Evolutionary conservation across 1,284 basidiomycete species (phyloP), one percentile per base, ranked within the genome.

Genomic region (Ganoderma multipileum): DNA sequence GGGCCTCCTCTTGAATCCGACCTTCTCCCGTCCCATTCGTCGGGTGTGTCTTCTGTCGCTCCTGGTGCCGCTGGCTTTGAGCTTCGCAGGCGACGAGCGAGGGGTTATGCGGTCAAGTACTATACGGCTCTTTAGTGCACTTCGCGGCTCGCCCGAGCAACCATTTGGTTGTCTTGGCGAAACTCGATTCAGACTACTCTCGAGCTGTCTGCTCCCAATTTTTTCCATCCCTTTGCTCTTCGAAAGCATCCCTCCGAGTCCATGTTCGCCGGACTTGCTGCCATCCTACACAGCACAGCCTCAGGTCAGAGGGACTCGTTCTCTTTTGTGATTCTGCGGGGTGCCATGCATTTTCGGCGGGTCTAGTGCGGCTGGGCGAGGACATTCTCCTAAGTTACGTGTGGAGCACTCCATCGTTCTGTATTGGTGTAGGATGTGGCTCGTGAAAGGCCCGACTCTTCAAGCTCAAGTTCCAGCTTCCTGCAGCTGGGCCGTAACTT

Each of bases 91-190:
- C 39, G 28, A 18, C 41, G 50, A 14, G 52, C 8, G 50, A 38
- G 47, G 62, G 50, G 41, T 39, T 33, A 8, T 28, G 33, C 52
- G 26, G 23, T 55, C 54, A 30, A 23, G 30, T 23, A 8, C 36
- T 36, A 6, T 36, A 28, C 18, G 42, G 54, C 42, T 41, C 63
- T 64, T 58, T 9, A 58, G 63, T 64, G 63, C 63, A 65, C 41
- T 58, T 65, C 63, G 63, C 63, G 54, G 63, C 63, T 64, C 63
- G 63, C 63, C 2, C 33, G 28, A 28, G 8, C 33, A 28, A 54
- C 52, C 52, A 30, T 30, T 28, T 58, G 23, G 44, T 47, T 23
- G 44, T 3, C 44, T 58, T 30, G 30, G 55, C 42, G 55, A 47
- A 50, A 23, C 20, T 47, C 41, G 28, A 50, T 39, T 54, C 63